Percentiles rank a stretch among this genome's conserved stretches.
phyloP scores from a whole-genome alignment of 1,284 basidiomycete species.

The Ganoderma lingzhi region DNA sequence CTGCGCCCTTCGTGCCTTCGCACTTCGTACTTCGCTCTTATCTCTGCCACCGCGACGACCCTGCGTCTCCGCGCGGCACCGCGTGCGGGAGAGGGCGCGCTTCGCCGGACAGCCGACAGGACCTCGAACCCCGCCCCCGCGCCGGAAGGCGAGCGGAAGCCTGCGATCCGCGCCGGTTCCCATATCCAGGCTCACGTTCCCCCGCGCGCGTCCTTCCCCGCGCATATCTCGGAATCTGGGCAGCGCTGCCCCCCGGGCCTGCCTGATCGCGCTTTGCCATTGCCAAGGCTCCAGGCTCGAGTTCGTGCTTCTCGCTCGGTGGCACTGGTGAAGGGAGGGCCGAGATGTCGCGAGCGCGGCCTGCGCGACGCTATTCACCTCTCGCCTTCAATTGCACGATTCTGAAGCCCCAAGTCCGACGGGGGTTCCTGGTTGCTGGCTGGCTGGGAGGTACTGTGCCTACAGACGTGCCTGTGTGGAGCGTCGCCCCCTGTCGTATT shows the following conservation, averaged over 20 bases:
- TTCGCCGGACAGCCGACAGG: slow-evolving; percentile 18
- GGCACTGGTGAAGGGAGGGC: background rate
- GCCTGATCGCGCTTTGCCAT: slow-evolving; percentile 10
- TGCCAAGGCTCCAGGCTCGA: slow-evolving; percentile 3
- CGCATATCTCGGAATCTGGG: slow-evolving; percentile 24
- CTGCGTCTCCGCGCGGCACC: slow-evolving; percentile 8
- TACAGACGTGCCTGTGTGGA: background rate
- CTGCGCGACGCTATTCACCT: background rate
- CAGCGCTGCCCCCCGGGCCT: slow-evolving; percentile 3
- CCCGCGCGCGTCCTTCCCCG: slow-evolving; percentile 13
- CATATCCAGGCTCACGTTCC: slow-evolving; percentile 19
- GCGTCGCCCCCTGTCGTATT: background rate
- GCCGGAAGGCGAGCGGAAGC: slow-evolving; percentile 2
- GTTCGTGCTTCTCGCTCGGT: slow-evolving; percentile 1
- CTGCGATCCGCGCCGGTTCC: slow-evolving; percentile 10
- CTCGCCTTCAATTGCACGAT: background rate
- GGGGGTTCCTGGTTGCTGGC: background rate
- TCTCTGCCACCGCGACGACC: background rate
- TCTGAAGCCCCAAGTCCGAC: background rate
- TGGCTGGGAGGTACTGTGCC: background rate
- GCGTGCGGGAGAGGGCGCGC: slow-evolving; percentile 16
- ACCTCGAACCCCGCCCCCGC: slow-evolving; percentile 2
- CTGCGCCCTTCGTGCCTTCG: background rate
- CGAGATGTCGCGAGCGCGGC: background rate
- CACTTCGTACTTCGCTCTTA: background rate